phyloP scores from a whole-genome alignment of 345 rosid species.

The Mercurialis annua region DNA sequence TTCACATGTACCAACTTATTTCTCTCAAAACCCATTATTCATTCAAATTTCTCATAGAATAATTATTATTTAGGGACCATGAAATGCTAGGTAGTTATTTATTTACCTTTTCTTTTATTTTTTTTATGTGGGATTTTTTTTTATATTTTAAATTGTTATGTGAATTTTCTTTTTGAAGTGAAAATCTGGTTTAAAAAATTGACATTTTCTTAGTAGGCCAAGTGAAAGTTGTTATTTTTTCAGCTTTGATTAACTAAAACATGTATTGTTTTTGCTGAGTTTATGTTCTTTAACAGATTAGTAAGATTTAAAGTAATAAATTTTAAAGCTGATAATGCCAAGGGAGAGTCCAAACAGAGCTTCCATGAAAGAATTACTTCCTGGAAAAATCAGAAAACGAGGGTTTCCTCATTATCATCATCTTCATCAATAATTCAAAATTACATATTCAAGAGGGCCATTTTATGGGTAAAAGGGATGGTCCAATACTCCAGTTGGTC shows the following conservation, averaged over 20 bases:
- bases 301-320: constrained; percentile 26
- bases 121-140: too few relatives aligned
- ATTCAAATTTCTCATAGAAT: constrained; percentile 20
- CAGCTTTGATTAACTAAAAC: too few relatives aligned
- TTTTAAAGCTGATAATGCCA: constrained; percentile 43
- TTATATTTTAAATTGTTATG: too few relatives aligned
- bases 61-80: constrained; percentile 9
- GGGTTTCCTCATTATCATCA: constrained; percentile 84
- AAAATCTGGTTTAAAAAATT: too few relatives aligned
- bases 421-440: constrained; percentile 74
- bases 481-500: constrained; percentile 84
- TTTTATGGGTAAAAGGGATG: constrained; percentile 76
- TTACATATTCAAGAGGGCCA: constrained; percentile 80
- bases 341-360: constrained; percentile 61
- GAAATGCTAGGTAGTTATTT: not conserved
- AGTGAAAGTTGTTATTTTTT: not conserved
- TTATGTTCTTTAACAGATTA: constrained; percentile 5
- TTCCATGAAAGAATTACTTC: constrained; percentile 51
- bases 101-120: not conserved
- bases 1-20: constrained; percentile 12
- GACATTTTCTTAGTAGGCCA: not conserved
- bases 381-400: constrained; percentile 87
- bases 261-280: not conserved
- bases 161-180: too few relatives aligned
- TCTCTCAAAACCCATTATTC: too few relatives aligned